Base-by-base conservation (phyloP, 164 flowering plant species). In the Magnolia sinica region DNA sequence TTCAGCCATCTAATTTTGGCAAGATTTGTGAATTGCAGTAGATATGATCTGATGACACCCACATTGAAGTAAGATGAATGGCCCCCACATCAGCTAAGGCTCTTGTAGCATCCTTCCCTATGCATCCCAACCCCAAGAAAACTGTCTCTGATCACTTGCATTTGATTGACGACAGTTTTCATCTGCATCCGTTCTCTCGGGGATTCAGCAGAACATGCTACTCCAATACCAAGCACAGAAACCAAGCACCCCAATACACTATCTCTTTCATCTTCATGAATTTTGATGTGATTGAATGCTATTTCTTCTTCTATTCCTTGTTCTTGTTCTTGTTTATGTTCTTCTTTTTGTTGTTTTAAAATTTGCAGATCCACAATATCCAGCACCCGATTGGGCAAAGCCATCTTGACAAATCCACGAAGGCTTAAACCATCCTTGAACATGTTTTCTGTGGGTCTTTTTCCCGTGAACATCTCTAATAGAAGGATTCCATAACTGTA, bases 401-500 rank as follows among this genome's bases (percentile, higher is more conserved):
- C 45, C 9, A 27, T 73, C 20, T 29, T 59, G 6, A 29, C 75
- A 55, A 55, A 73, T 27, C 61, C 24, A 8, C 23, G 66, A 10
- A 73, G 49, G 50, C 27, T 73, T 23, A 73, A 14, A 24, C 45
- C 49, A 0, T 73, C 66, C 20, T 27, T 61, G 19, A 73, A 73
- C 75, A 73, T 55, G 49, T 73, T 49, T n/a, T 73, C 75, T 22
- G 50, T 73, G 19, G 75, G 75, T 5, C 67, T 31, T 37, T 73
- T 73, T 24, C 75, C 75, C 0, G 67, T 73, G 51, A 73, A 31
- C 20, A 73, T 73, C 27, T 73, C 75, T 20, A 84, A 78, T 31
- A 84, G 7, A 10, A 84, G 49, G 5, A 84, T 81, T 14, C 82
- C 86, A 73, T 23, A 81, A 50, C 83, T 83, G 79, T 83, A 83